Base-by-base conservation (phyloP, 1,139 yeast species). In the Hanseniaspora gamundiae region DNA sequence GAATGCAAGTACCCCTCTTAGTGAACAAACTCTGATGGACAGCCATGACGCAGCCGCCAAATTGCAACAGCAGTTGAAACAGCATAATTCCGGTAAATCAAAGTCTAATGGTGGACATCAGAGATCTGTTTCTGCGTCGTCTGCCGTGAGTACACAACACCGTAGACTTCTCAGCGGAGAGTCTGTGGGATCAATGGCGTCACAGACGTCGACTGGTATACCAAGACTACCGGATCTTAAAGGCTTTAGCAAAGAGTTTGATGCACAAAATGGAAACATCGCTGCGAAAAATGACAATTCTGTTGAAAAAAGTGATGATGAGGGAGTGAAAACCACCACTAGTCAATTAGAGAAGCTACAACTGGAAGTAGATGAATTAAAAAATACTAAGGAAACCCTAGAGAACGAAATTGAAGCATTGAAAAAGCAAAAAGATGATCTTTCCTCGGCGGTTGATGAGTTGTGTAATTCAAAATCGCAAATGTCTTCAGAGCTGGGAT, bases 361-460 rank as follows among this genome's bases (percentile, higher is more conserved):
- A 39, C 48, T 55, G 35, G 69, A 65, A 45, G 51, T 65, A 5
- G 51, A 56, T 38, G 49, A 42, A 19, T 39, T 60, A 43, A 54
- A 46, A 24, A 31, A 44, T 2, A 51, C 55, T 5, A 68, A 65
- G 43, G 61, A 61, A 3, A 43, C 51, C 1, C 45, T 69, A 21
- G 35, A 52, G 28, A 52, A 53, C 27, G 71, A 68, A 30, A 54
- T 68, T 29, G 64, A 60, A 33, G 36, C 35, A 14, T 49, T 68
- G 39, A 54, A 51, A 35, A 45, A 36, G 2, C 50, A 51, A 26
- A 52, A 50, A 27, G 46, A 41, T 17, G 47, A 46, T 21, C 20
- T 44, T 7, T 29, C 41, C 7, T 10, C 27, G 11, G 46, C 40
- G 20, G 6, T 44, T 1, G 13, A 22, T 19, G 46, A 39, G 5